Evolutionary conservation across 2,329 filamentous ascomycete genomes (phyloP), one percentile per base, ranked within the genome.

Genomic region (Fusarium domesticum): DNA sequence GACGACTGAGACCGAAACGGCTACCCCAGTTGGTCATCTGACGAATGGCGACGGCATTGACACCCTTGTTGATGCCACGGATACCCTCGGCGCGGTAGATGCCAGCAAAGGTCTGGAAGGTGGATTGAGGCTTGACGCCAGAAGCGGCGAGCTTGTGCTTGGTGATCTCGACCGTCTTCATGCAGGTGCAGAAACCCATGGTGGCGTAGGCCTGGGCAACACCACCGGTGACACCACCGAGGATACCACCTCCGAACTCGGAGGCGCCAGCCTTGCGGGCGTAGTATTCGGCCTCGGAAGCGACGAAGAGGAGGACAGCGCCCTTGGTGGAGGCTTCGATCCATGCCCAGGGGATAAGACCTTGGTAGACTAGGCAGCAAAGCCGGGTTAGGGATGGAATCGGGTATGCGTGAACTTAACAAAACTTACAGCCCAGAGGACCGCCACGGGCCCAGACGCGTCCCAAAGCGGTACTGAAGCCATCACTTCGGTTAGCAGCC

Each of bases 141-240:
- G 83, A 58, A 25, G 89, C 85, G 12, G 89, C 90, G 65, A 93
- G 77, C 81, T 97, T 97, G 79, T 93, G 87, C 76, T 96, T 95
- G 66, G 93, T 98, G 73, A 98, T 98, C 73, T 98, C 93, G 58
- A 97, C 93, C 54, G 93, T 98, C 84, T 98, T 98, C 93, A 98
- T 98, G 82, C 93, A 98, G 51, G 93, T 98, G 75, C 93, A 98
- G 84, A 98, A 98, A 59, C 93, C 93, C 92, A 98, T 98, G 69
- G 93, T 98, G 57, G 93, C 93, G 70, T 98, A 98, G 48, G 93
- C 93, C 76, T 98, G 93, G 36, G 92, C 93, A 47, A 98, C 84
- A 79, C 93, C 93, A 67, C 93, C 93, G 17, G 84, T 80, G 77
- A 98, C 89, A 71, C 93, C 93, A 64, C 93, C 93, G 23, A 78